Evolutionary conservation across 306 rosid species (phyloP), one percentile per base, ranked within the genome.

Genomic region (Prunus dulcis): DNA sequence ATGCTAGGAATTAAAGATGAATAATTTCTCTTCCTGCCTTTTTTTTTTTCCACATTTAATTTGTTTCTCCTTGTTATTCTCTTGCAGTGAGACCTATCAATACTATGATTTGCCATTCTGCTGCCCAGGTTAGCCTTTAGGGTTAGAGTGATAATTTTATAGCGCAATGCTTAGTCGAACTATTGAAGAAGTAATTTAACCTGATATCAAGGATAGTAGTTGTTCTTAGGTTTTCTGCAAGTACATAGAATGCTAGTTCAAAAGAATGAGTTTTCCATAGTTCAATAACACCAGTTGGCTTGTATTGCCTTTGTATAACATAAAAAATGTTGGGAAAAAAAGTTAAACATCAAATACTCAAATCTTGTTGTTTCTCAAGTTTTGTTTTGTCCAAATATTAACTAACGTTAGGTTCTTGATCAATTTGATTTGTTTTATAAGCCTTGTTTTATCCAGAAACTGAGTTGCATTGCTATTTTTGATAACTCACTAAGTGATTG

Each of bases 31-130:
- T 71, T 53, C 64, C 68, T 19, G 64, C 69, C 73, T 3, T 67
- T 70, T 61, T 47, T 47, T 47, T 47, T 34, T 14, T 76, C 52
- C 73, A 49, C 55, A 32, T 62, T 75, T 74, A 52, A 73, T 76
- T 34, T 64, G 15, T 18, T 84, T 70, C 9, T 20, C 46, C 67
- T 86, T 82, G 6, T 43, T 22, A 49, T 47, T 69, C 69, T 80
- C 77, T 82, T 72, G 80, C 91, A 89, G 92, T 82, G 96, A 88
- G 83, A 89, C 96, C 57, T 91, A 88, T 75, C 88, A 89, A 56
- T 90, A 82, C 90, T 91, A 91, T 82, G 93, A 88, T 63, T 86
- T 91, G 75, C 93, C 96, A 73, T 91, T 93, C 81, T 93, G 97
- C 88, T 64, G 10, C 65, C 94, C 98, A 88, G 98, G 98, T 93